phyloP scores from a whole-genome alignment of 2,329 filamentous ascomycete species.

The Fusarium buxicola region DNA sequence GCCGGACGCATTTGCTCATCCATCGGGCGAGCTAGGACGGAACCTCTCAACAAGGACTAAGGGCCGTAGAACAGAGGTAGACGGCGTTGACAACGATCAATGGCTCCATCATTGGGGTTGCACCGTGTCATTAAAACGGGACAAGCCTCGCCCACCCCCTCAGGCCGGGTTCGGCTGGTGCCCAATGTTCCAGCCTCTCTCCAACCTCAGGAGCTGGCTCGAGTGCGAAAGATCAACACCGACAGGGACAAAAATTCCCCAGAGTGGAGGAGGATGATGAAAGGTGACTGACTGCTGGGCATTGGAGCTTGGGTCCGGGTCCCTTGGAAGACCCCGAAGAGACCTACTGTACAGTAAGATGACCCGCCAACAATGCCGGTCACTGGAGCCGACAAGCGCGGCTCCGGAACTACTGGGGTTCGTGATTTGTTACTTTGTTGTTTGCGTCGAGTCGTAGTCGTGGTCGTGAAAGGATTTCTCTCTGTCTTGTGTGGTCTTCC shows the following conservation, averaged over 20 bases:
- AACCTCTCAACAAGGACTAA: background rate
- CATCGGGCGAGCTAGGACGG: background rate
- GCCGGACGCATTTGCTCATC: conserved; percentile 1
- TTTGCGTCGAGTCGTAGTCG: conserved; percentile 3
- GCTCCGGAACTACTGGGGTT: conserved; percentile 30
- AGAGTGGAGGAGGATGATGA: conserved; percentile 12
- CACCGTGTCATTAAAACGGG: conserved; percentile 12
- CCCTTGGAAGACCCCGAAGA: conserved; percentile 21
- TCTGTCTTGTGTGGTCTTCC: background rate
- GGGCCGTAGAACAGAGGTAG: background rate
- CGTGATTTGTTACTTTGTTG: conserved; percentile 11
- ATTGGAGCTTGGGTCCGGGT: conserved; percentile 22
- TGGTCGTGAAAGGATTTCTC: background rate
- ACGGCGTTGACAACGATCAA: conserved; percentile 1
- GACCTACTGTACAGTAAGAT: conserved; percentile 10
- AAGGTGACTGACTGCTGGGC: conserved; percentile 4
- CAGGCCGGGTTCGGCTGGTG: conserved; percentile 16
- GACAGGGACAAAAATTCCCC: conserved; percentile 23
- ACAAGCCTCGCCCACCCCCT: conserved; percentile 13
- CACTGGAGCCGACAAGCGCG: conserved; percentile 42
- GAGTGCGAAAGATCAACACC: conserved; percentile 28
- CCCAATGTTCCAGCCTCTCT: conserved; percentile 32
- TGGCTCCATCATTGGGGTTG: conserved; percentile 9
- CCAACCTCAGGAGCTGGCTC: conserved; percentile 23
- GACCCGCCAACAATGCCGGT: conserved; percentile 39